A percentile compares a stretch with the other conserved stretches of the same genome.
phyloP scores from a whole-genome alignment of 805 yeast genomes.

The Myxozyma melibiosi region DNA sequence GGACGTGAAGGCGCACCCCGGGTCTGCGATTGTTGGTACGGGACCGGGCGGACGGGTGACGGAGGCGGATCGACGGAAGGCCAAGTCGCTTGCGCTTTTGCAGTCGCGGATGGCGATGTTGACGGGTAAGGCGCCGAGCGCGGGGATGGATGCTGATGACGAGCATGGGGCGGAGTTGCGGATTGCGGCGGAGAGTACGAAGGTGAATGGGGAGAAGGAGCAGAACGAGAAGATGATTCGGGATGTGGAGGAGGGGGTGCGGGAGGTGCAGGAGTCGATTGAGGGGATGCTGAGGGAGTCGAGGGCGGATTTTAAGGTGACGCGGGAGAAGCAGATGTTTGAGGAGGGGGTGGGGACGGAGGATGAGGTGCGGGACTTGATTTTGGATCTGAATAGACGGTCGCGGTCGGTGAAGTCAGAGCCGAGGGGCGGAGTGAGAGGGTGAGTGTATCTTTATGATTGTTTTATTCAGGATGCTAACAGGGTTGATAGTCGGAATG shows the following conservation, averaged over 20 bases:
- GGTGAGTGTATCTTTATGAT: not conserved
- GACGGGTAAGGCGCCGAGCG: constrained; percentile 68
- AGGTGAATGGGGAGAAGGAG: constrained; percentile 56
- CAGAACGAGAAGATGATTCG: constrained; percentile 61
- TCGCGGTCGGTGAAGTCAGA: not conserved
- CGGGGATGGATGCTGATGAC: constrained; percentile 48
- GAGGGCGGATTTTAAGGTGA: constrained; percentile 34
- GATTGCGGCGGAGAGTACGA: constrained; percentile 55
- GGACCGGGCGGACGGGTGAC: constrained; percentile 88
- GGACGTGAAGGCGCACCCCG: constrained; percentile 66
- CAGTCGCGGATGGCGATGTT: constrained; percentile 89
- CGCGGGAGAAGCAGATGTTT: constrained; percentile 68
- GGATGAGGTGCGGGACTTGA: constrained; percentile 64
- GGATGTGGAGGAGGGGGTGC: constrained; percentile 73
- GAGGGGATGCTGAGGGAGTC: constrained; percentile 48
- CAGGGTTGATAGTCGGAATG: no score
- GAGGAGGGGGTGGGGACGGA: constrained; percentile 79
- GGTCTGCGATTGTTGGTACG: constrained; percentile 66
- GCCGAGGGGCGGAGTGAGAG: no score
- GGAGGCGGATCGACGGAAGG: constrained; percentile 77
- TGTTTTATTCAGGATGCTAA: not conserved
- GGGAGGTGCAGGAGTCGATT: constrained; percentile 58
- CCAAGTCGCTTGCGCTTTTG: constrained; percentile 74
- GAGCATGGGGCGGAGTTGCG: constrained; percentile 50
- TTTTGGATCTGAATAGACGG: constrained; percentile 51